Evolutionary conservation across 371 early-diverging fungal genomes (phyloP).

Genomic region (Dichotomocladium elegans): DNA sequence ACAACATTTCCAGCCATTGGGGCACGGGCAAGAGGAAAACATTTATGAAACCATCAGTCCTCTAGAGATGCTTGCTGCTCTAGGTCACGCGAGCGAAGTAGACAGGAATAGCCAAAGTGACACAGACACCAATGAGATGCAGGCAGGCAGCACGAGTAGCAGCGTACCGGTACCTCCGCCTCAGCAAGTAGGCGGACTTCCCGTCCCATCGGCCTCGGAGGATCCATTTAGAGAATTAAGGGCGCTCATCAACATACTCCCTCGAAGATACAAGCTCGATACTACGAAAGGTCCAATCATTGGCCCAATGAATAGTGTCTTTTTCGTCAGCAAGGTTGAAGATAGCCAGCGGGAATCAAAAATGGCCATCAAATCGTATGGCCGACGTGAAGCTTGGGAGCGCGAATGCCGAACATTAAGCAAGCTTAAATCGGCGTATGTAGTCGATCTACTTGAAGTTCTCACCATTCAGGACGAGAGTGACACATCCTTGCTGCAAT

Average conservation of each 20-base stretch:
- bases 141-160: not conserved
- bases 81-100: constrained; percentile 23
- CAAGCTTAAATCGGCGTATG: constrained; percentile 30
- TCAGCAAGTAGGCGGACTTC: not conserved
- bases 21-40: constrained; percentile 6
- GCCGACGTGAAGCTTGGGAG: constrained; percentile 50
- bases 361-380: constrained; percentile 36
- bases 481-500: constrained; percentile 1
- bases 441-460: constrained; percentile 39
- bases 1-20: constrained; percentile 3
- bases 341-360: not conserved
- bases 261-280: constrained; percentile 34
- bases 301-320: constrained; percentile 36
- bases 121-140: not conserved
- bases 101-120: not conserved
- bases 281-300: constrained; percentile 21
- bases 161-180: not conserved
- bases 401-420: constrained; percentile 40
- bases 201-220: not conserved
- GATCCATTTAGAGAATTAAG: constrained; percentile 7
- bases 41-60: constrained; percentile 37
- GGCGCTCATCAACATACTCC: constrained; percentile 20
- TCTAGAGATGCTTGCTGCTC: constrained; percentile 30
- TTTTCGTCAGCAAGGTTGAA: constrained; percentile 21
- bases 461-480: constrained; percentile 37